A percentile compares a stretch with the other conserved stretches of the same genome.
phyloP scores from a whole-genome alignment of 2,329 filamentous ascomycete species.

The Cladosporium halotolerans region DNA sequence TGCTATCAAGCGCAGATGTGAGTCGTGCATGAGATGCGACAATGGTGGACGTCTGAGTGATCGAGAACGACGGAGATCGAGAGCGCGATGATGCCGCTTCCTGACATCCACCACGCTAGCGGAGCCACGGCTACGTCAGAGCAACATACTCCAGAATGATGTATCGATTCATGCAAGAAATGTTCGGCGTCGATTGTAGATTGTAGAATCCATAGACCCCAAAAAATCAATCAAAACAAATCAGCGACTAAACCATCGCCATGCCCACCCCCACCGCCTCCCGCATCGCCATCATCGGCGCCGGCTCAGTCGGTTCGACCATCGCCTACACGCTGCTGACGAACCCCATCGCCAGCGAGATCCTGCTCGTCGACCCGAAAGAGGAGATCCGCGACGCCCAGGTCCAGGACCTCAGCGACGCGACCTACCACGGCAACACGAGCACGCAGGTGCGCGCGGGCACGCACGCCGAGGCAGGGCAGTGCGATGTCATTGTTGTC shows the following conservation, averaged over 20 bases:
- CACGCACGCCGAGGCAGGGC: constrained; percentile 43
- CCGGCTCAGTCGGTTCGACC: constrained; percentile 46
- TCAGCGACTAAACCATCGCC: not conserved
- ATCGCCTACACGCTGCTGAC: constrained; percentile 48
- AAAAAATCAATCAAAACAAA: not conserved
- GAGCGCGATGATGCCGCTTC: too few species aligned
- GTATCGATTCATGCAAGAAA: too few species aligned
- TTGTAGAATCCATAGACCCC: too few species aligned
- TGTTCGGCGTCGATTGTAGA: too few species aligned
- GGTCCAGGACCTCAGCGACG: constrained; percentile 49
- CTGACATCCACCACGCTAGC: too few species aligned
- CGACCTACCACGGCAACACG: constrained; percentile 40
- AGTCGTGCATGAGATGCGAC: too few species aligned
- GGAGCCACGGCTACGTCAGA: too few species aligned
- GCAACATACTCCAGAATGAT: too few species aligned
- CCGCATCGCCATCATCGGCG: constrained; percentile 47
- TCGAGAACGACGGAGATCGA: too few species aligned
- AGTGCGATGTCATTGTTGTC: constrained; percentile 50
- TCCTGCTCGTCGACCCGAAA: constrained; percentile 50
- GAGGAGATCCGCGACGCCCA: constrained; percentile 42
- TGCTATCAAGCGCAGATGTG: too few species aligned
- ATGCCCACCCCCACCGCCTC: not conserved
- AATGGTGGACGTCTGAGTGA: too few species aligned
- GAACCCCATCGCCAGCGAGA: constrained; percentile 44
- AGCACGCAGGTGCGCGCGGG: constrained; percentile 41